phyloP scores from a whole-genome alignment of 1,284 basidiomycete genomes.

The Lentinula novae-zelandiae region DNA sequence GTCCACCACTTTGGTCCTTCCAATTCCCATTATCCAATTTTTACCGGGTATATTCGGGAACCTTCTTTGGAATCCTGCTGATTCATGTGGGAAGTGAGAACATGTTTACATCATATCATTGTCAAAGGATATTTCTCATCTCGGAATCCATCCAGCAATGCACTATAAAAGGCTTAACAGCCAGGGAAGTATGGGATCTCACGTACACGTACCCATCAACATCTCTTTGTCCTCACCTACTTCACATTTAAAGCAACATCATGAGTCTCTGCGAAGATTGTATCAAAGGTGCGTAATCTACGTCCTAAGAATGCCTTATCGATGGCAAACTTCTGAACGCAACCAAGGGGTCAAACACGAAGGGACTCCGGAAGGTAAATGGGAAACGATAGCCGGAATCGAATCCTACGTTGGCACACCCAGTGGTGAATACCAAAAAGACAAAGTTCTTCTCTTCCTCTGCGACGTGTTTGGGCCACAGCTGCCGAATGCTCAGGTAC shows the following conservation, averaged over 20 bases:
- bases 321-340: too few species aligned
- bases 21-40: too few species aligned
- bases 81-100: neutral
- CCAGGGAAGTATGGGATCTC: conserved; percentile 26
- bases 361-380: conserved; percentile 30
- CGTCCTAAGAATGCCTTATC: too few species aligned
- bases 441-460: conserved; percentile 53
- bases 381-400: conserved; percentile 36
- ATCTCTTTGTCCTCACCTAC: too few species aligned
- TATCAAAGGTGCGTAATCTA: neutral
- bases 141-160: too few species aligned
- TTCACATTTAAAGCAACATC: too few species aligned
- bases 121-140: too few species aligned
- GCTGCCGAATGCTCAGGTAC: neutral
- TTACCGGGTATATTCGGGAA: neutral
- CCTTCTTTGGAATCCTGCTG: neutral
- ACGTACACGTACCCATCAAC: too few species aligned
- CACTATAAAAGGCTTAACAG: too few species aligned
- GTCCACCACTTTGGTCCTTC: too few species aligned
- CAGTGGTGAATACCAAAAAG: conserved; percentile 40
- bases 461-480: conserved; percentile 44
- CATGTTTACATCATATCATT: too few species aligned
- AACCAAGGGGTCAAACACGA: conserved; percentile 50
- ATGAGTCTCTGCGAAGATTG: neutral
- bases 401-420: conserved; percentile 50